A percentile compares a stretch with the other conserved stretches of the same genome.
Conservation (phyloP, 2,329 filamentous ascomycete genomes). For the Botrytis fabae region DNA sequence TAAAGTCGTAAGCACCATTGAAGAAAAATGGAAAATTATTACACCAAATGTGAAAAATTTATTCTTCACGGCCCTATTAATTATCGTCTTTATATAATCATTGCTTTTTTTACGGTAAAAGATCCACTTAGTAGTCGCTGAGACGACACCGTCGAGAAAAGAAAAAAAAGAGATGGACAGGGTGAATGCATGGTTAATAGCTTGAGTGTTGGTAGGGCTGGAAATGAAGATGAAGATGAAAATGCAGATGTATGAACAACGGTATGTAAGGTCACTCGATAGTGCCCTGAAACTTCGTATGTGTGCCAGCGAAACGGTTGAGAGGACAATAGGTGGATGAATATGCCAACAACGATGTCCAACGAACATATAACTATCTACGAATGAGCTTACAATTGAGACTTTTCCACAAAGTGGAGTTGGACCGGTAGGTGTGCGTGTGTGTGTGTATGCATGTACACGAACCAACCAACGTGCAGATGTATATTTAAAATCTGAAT, state of each 20-base stretch:
- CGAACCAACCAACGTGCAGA: conserved; percentile 10
- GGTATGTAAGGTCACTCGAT: neutral
- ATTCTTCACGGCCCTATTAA: conserved; percentile 15
- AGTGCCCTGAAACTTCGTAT: neutral
- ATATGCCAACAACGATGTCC: neutral
- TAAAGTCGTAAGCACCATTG: neutral
- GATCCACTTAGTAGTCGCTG: neutral
- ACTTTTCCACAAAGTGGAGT: neutral
- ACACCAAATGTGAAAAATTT: neutral
- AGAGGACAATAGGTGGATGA: neutral
- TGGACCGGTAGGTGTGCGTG: neutral
- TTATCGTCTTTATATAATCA: conserved; percentile 16
- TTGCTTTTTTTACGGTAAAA: neutral
- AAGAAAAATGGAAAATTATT: neutral
- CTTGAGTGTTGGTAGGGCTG: conserved; percentile 20
- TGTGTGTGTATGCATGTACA: neutral
- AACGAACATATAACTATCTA: conserved; percentile 7
- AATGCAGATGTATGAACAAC: neutral
- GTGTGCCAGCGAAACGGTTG: conserved; percentile 4
- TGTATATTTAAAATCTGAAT: conserved; percentile 1
- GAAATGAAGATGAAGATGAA: neutral
- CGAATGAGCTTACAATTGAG: neutral
- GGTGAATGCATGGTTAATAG: neutral
- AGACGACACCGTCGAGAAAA: neutral
- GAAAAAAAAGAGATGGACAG: neutral